Conservation (phyloP, 768 basidiomycete genomes). For the Mycena latifolia region DNA sequence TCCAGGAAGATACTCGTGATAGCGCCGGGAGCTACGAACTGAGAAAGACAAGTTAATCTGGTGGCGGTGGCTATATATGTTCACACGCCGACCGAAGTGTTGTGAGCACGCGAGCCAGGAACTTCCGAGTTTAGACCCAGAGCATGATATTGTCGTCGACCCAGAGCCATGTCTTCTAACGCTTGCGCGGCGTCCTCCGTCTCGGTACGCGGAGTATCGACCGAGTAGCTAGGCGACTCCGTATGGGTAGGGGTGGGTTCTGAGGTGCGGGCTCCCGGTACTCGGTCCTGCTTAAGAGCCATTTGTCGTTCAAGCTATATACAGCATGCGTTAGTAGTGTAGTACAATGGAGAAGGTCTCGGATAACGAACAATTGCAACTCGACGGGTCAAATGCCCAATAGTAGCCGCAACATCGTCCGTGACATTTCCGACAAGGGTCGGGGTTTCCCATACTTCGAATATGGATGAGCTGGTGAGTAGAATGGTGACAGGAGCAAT, state of each 20-base stretch:
- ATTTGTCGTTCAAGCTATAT: slow-evolving; percentile 26
- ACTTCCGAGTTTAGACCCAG: slow-evolving; percentile 19
- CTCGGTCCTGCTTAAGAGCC: slow-evolving; percentile 14
- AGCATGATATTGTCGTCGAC: slow-evolving; percentile 21
- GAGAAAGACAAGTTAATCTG: background rate
- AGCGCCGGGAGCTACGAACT: slow-evolving; percentile 7
- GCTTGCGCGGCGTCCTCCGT: slow-evolving; percentile 26
- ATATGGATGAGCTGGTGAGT: background rate
- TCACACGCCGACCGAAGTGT: slow-evolving; percentile 1
- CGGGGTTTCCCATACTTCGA: slow-evolving; percentile 22
- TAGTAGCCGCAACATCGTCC: slow-evolving; percentile 17
- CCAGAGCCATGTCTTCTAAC: slow-evolving; percentile 13
- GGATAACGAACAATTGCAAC: slow-evolving; percentile 12
- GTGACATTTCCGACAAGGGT: slow-evolving; percentile 19
- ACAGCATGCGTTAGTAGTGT: background rate
- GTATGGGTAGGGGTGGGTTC: background rate
- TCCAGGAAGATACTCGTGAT: slow-evolving; percentile 19
- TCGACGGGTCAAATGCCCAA: slow-evolving; percentile 20
- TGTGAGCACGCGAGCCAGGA: slow-evolving; percentile 12
- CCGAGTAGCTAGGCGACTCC: slow-evolving; percentile 8
- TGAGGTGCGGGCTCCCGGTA: background rate
- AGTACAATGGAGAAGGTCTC: too few species aligned
- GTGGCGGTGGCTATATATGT: background rate
- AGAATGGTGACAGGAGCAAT: background rate
- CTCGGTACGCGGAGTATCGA: slow-evolving; percentile 11